Evolutionary conservation across 352 stramenopile genomes (phyloP), one percentile per base, ranked within the genome.

Genomic region (Phytophthora brassicae): DNA sequence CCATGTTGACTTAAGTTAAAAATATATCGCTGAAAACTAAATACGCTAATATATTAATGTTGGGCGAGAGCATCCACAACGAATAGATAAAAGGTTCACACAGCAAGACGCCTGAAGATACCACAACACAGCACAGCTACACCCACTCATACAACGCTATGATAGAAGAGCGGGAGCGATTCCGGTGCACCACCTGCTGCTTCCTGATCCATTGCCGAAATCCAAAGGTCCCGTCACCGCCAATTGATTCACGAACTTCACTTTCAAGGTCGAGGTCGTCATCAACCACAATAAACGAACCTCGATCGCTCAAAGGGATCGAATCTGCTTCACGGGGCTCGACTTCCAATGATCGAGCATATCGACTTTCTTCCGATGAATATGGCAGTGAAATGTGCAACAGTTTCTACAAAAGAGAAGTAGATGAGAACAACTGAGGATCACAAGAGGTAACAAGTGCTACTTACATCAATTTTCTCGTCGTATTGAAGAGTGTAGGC

Each of bases 121-220:
- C 2, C 22, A 41, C 23, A 53, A 6, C 14, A 33, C 35, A 53
- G 8, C 14, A 33, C 35, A 49, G 56, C 60, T 85, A 92, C 1
- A 93, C 84, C 84, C 84, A 93, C 55, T 91, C 84, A 48, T 89
- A 89, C 49, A 70, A 63, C 23, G 72, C 64, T 36, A 71, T 47
- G 8, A 83, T 44, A 3, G 78, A 74, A 22, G 84, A 91, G 11
- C 82, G 73, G 2, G 84, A 91, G 6, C 84, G 81, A 63, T 90
- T 83, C 20, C 82, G 78, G 49, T 91, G 82, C 9, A 93, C 84
- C 2, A 94, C 79, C 56, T 91, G 87, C 46, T 92, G 85, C 68
- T 89, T 94, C 19, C 83, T 78, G 54, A 94, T 81, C 85, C 83
- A 92, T 55, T 92, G 83, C 14, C 85, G 81, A 36, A 92, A 85